Conservation (phyloP, 192 early-diverging fungal genomes). For the Coemansia sp. region DNA sequence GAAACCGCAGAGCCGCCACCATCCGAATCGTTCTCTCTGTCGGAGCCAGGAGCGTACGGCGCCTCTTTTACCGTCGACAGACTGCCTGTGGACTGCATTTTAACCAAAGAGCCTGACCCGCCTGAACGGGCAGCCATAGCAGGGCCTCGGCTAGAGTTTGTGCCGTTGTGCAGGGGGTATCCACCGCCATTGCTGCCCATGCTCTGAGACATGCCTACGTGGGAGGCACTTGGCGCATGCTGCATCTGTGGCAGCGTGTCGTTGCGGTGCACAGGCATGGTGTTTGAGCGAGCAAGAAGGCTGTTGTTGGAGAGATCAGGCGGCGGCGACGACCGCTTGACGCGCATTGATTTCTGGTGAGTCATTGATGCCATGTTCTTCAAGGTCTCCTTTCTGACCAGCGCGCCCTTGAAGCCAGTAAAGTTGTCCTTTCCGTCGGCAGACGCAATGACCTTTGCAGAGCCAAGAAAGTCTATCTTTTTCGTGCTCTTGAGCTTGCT, state of each 20-base stretch:
- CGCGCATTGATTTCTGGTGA: conserved; percentile 54
- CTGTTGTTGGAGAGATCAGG: conserved; percentile 22
- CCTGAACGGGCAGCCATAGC: no score
- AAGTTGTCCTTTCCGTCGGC: conserved; percentile 56
- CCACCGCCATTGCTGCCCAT: background rate
- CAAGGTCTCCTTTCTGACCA: conserved; percentile 52
- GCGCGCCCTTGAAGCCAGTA: conserved; percentile 56
- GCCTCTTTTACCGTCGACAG: background rate
- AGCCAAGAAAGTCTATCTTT: conserved; percentile 77
- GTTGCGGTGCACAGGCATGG: conserved; percentile 37
- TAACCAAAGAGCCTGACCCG: background rate
- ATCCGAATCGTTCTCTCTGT: background rate
- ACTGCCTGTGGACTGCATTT: conserved; percentile 2
- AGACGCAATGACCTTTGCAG: conserved; percentile 81
- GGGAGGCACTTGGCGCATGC: background rate
- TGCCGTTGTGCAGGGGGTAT: background rate
- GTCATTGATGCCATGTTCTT: conserved; percentile 24
- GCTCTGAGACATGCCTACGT: background rate
- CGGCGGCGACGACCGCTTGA: conserved; percentile 41
- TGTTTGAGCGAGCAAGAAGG: conserved; percentile 49
- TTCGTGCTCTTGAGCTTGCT: conserved; percentile 82
- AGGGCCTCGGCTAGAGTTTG: background rate
- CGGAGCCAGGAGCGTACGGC: background rate
- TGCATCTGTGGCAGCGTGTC: conserved; percentile 19
- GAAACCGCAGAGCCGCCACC: background rate